Conservation (phyloP, 179 eudicot genomes). For the Beta corolliflora region DNA sequence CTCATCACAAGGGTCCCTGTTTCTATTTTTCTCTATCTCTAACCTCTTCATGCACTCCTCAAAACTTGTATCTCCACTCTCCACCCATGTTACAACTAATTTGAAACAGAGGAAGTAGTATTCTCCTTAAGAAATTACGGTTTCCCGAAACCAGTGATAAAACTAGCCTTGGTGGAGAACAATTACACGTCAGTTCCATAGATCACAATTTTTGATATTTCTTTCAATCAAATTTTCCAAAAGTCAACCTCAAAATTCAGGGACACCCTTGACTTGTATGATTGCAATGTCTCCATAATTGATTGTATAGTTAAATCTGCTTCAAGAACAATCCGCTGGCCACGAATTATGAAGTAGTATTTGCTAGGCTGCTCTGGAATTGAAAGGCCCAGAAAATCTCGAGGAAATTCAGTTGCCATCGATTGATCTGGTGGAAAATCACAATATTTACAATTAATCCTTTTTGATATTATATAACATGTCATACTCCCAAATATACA, state of each 20-base stretch:
- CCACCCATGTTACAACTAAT: too few species aligned
- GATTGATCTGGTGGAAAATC: slow-evolving; percentile 52
- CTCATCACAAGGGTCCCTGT: too few species aligned
- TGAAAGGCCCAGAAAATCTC: slow-evolving; percentile 77
- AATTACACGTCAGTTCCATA: background rate
- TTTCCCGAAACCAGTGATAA: background rate
- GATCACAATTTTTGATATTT: background rate
- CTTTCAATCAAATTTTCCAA: background rate
- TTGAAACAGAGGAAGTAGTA: background rate
- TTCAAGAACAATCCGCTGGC: slow-evolving; percentile 73
- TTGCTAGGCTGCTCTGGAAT: slow-evolving; percentile 85
- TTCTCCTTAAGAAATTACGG: background rate
- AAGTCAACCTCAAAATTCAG: slow-evolving; percentile 80
- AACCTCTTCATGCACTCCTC: too few species aligned
- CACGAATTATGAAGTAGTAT: slow-evolving; percentile 76
- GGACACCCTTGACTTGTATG: slow-evolving; percentile 77
- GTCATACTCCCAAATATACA: background rate
- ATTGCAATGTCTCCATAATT: slow-evolving; percentile 92
- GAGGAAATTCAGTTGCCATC: slow-evolving; percentile 58
- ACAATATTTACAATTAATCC: background rate
- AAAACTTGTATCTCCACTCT: too few species aligned
- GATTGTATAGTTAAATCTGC: slow-evolving; percentile 75
- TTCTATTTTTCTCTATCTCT: too few species aligned
- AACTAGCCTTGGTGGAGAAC: background rate
- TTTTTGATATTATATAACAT: background rate